Percentiles rank a stretch among this genome's conserved stretches.
Evolutionary conservation across 2,329 filamentous ascomycete species (phyloP).

Genomic region (Phialemonium atrogriseum): DNA sequence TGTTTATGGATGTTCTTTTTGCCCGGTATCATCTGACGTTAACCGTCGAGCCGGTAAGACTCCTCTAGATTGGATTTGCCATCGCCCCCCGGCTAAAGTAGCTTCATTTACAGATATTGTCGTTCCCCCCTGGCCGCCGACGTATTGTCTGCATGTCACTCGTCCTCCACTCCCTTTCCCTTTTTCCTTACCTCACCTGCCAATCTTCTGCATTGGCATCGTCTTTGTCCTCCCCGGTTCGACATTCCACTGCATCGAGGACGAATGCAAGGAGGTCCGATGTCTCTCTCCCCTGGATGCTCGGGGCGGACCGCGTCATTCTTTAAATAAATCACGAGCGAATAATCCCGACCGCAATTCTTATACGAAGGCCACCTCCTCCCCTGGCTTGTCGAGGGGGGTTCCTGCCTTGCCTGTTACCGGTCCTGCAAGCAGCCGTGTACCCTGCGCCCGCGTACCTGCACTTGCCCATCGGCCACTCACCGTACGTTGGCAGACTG

Average conservation of each 20-base stretch:
- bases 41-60: too few relatives aligned
- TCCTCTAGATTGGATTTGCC: too few relatives aligned
- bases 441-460: constrained; percentile 7
- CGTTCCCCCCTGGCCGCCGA: neutral
- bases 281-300: too few relatives aligned
- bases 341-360: too few relatives aligned
- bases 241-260: too few relatives aligned
- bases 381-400: too few relatives aligned
- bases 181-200: constrained; percentile 6
- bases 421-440: constrained; percentile 13
- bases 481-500: too few relatives aligned
- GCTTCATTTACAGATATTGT: constrained; percentile 17
- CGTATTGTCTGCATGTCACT: constrained; percentile 1
- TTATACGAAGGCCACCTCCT: too few relatives aligned
- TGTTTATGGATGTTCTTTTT: too few relatives aligned
- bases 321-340: constrained; percentile 1
- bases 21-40: too few relatives aligned
- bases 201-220: neutral
- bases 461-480: constrained; percentile 11
- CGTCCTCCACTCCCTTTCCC: neutral
- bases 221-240: constrained; percentile 11
- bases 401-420: too few relatives aligned
- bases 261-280: too few relatives aligned
- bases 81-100: constrained; percentile 16
- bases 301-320: constrained; percentile 2